A percentile compares a stretch with the other conserved stretches of the same genome.
phyloP scores from a whole-genome alignment of 2,329 filamentous ascomycete species.

The Penicillium thymicola region DNA sequence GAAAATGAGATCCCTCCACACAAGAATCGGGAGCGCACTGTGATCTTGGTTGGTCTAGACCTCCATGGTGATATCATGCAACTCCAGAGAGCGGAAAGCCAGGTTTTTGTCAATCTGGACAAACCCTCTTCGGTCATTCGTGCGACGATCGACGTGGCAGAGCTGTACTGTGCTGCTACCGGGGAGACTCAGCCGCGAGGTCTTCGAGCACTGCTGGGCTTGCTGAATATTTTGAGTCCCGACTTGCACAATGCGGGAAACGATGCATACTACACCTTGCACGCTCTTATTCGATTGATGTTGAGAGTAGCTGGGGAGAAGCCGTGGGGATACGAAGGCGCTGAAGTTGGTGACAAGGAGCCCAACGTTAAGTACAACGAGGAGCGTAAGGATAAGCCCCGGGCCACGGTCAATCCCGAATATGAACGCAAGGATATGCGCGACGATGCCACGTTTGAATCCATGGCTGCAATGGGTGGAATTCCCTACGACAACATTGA shows the following conservation, averaged over 20 bases:
- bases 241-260: slow-evolving; percentile 85
- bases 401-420: neutral
- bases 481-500: neutral
- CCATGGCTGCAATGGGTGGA: neutral
- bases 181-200: slow-evolving; percentile 53
- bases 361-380: neutral
- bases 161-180: slow-evolving; percentile 64
- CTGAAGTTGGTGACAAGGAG: neutral
- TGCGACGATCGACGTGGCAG: slow-evolving; percentile 69
- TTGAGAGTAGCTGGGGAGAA: slow-evolving; percentile 5
- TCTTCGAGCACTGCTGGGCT: slow-evolving; percentile 59
- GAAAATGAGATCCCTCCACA: slow-evolving; percentile 3
- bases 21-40: slow-evolving; percentile 45
- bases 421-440: neutral
- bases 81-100: slow-evolving; percentile 63
- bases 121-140: slow-evolving; percentile 46
- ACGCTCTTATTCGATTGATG: slow-evolving; percentile 63
- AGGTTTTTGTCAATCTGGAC: slow-evolving; percentile 33
- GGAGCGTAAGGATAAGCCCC: neutral
- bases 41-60: slow-evolving; percentile 80
- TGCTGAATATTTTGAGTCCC: slow-evolving; percentile 61
- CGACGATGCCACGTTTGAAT: neutral
- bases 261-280: slow-evolving; percentile 76
- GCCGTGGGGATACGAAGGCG: neutral
- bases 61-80: slow-evolving; percentile 65